phyloP scores from a whole-genome alignment of 140 eudicot genomes.

The Bidens hawaiensis region DNA sequence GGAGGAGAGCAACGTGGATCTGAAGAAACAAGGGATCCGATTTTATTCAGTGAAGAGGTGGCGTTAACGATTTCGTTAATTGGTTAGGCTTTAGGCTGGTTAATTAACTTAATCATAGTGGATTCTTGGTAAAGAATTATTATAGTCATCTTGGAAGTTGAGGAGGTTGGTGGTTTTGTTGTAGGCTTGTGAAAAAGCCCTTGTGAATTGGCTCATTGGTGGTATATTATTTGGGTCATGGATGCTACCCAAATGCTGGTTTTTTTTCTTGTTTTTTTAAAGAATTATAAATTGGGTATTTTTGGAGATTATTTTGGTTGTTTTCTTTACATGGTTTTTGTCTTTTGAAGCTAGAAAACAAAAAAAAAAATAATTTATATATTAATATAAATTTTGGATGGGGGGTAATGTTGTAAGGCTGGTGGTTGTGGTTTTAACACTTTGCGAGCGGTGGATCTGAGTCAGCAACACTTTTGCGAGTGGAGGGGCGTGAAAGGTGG shows the following conservation, averaged over 20 bases:
- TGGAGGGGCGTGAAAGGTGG: too few species aligned
- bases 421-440: too few species aligned
- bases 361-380: too few species aligned
- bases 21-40: slow-evolving; percentile 77
- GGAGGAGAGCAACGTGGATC: slow-evolving; percentile 52
- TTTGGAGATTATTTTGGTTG: slow-evolving; percentile 4
- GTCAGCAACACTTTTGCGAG: too few species aligned
- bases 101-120: not conserved
- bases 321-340: slow-evolving; percentile 2
- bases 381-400: too few species aligned
- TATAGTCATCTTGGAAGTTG: slow-evolving; percentile 5
- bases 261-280: too few species aligned
- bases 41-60: slow-evolving; percentile 56
- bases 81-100: not conserved
- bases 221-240: slow-evolving; percentile 1
- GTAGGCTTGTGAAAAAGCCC: slow-evolving; percentile 1
- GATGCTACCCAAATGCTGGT: not conserved
- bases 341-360: not conserved
- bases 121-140: not conserved
- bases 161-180: not conserved
- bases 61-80: not conserved
- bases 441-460: too few species aligned
- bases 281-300: not conserved
- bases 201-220: not conserved
- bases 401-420: too few species aligned